These are phyloP conservation scores for Cladosporium cucumerinum DNA, from an alignment of 2,329 filamentous ascomycete species.

Conservation along the genomic window DNA sequence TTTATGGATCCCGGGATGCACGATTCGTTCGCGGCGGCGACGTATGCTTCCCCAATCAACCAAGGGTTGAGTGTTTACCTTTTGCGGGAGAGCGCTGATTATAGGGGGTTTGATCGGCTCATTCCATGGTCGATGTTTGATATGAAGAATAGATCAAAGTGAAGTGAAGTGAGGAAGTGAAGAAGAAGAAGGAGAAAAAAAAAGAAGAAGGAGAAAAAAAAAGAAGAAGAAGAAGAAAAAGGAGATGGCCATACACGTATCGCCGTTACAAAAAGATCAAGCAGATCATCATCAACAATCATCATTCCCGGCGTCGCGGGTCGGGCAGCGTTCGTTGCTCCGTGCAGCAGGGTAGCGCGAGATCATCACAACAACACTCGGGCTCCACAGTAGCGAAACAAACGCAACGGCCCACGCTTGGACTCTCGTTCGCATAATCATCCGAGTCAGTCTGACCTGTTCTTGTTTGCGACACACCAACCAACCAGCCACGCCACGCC, in stretches of 20 bases:
- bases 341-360: conserved; percentile 8
- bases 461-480: not conserved
- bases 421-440: not conserved
- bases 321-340: conserved; percentile 13
- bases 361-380: conserved; percentile 12
- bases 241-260: not conserved
- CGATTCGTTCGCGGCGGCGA: conserved; percentile 1
- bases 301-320: conserved; percentile 5
- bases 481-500: not conserved
- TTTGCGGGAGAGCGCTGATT: not conserved
- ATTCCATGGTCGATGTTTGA: not conserved
- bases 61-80: not conserved
- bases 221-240: no score
- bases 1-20: not conserved
- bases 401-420: conserved; percentile 6
- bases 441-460: conserved; percentile 9
- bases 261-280: not conserved
- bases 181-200: no score
- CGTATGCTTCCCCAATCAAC: conserved; percentile 8
- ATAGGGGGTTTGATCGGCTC: not conserved
- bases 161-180: no score
- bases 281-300: not conserved
- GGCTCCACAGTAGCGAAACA: conserved; percentile 1
- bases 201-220: no score
- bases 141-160: not conserved